Conservation (phyloP, 2,329 filamentous ascomycete genomes). For the Aureobasidium vineae region DNA sequence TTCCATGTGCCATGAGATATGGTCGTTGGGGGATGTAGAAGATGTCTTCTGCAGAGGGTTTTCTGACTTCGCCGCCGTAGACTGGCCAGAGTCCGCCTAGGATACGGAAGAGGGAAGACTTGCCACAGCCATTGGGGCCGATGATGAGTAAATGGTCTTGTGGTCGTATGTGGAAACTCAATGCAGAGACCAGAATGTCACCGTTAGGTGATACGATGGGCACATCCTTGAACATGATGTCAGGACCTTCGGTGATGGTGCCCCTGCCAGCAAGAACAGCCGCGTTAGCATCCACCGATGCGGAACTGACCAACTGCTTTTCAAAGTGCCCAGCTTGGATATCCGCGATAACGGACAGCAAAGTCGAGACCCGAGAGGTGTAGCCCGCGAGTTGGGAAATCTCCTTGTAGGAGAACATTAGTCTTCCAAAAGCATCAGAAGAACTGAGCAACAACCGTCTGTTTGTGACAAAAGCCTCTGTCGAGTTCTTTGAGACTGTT, state of each 20-base stretch:
- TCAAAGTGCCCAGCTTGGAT: conserved; percentile 87
- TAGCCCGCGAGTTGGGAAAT: conserved; percentile 94
- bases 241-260: conserved; percentile 73
- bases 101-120: conserved; percentile 94
- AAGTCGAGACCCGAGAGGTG: conserved; percentile 84
- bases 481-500: conserved; percentile 39
- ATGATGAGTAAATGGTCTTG: conserved; percentile 93
- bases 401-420: conserved; percentile 98
- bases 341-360: conserved; percentile 93
- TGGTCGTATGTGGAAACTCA: conserved; percentile 82
- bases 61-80: conserved; percentile 89
- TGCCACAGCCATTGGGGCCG: conserved; percentile 95
- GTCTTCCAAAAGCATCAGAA: conserved; percentile 89
- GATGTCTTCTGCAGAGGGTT: conserved; percentile 87
- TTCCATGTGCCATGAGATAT: conserved; percentile 85
- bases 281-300: conserved; percentile 75
- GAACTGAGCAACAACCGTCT: conserved; percentile 86
- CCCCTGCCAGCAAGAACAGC: conserved; percentile 80
- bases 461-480: conserved; percentile 81
- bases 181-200: conserved; percentile 79
- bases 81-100: conserved; percentile 96
- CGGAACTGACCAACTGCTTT: conserved; percentile 93
- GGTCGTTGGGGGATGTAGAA: conserved; percentile 98
- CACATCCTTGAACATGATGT: conserved; percentile 83
- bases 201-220: conserved; percentile 97